A percentile compares a stretch with the other conserved stretches of the same genome.
Conservation (phyloP, 1,284 basidiomycete genomes). For the Polyporus tsugae region DNA sequence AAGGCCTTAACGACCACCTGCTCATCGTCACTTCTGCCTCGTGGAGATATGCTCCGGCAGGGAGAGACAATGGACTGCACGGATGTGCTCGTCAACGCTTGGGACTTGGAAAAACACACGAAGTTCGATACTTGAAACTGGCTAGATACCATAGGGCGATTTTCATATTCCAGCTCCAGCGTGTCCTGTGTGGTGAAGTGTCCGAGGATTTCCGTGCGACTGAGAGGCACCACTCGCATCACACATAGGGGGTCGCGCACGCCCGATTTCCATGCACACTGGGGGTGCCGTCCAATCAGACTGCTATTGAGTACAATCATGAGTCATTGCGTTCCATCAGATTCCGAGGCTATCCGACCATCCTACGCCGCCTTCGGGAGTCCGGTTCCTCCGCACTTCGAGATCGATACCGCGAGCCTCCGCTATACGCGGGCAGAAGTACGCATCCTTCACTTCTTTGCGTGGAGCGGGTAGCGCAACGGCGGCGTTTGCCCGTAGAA, state of each 20-base stretch:
- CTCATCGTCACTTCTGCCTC: background rate
- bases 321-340: slow-evolving; percentile 7
- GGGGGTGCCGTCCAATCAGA: slow-evolving; percentile 1
- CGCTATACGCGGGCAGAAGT: background rate
- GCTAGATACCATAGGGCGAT: background rate
- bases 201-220: background rate
- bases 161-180: background rate
- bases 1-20: background rate
- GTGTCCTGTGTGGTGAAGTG: background rate
- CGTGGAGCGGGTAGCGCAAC: slow-evolving; percentile 23
- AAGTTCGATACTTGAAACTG: background rate
- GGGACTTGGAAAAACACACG: background rate
- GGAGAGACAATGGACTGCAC: background rate
- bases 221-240: background rate
- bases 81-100: background rate
- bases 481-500: slow-evolving; percentile 76
- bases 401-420: background rate
- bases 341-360: slow-evolving; percentile 3
- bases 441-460: slow-evolving; percentile 11
- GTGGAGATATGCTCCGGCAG: background rate
- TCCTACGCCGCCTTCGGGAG: background rate
- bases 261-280: background rate
- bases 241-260: slow-evolving; percentile 4
- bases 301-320: slow-evolving; percentile 3
- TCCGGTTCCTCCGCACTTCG: slow-evolving; percentile 1